Evolutionary conservation across 164 flowering plant genomes (phyloP).

Genomic region (Aristolochia fimbriata): DNA sequence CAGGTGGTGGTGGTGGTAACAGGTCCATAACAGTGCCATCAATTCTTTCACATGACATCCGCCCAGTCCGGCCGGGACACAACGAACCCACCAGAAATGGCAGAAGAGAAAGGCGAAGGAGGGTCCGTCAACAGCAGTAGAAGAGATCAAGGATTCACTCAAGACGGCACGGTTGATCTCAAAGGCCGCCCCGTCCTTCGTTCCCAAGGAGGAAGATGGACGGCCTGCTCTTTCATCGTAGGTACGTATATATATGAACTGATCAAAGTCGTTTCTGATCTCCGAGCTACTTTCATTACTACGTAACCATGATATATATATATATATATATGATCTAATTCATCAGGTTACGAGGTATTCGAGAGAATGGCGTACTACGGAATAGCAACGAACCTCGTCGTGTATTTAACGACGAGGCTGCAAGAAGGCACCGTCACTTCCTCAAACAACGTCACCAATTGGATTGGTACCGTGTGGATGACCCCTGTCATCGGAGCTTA

Average conservation of each 20-base stretch:
- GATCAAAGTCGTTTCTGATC: no score
- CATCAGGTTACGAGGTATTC: constrained; percentile 25
- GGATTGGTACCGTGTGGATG: constrained; percentile 25
- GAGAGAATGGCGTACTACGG: constrained; percentile 29
- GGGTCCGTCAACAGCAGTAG: no score
- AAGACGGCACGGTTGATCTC: constrained; percentile 63
- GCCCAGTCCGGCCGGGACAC: no score
- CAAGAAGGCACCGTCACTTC: constrained; percentile 23
- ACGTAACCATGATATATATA: no score
- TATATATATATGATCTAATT: neutral
- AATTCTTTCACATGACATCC: no score
- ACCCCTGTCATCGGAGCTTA: constrained; percentile 25
- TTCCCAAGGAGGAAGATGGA: constrained; percentile 56
- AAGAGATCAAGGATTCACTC: no score
- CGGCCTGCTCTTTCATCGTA: constrained; percentile 54
- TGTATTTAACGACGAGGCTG: constrained; percentile 20
- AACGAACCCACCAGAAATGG: constrained; percentile 1
- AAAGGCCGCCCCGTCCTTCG: constrained; percentile 44
- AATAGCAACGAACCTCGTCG: constrained; percentile 22
- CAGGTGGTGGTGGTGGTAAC: no score
- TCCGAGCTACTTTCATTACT: no score
- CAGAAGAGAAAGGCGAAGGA: constrained; percentile 26
- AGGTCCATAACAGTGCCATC: no score
- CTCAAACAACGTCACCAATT: constrained; percentile 25
- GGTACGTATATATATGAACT: constrained; percentile 36